These are phyloP conservation scores for Coniochaeta sp. DNA, from an alignment of 2,329 filamentous ascomycete genomes.

Conservation along the genomic window DNA sequence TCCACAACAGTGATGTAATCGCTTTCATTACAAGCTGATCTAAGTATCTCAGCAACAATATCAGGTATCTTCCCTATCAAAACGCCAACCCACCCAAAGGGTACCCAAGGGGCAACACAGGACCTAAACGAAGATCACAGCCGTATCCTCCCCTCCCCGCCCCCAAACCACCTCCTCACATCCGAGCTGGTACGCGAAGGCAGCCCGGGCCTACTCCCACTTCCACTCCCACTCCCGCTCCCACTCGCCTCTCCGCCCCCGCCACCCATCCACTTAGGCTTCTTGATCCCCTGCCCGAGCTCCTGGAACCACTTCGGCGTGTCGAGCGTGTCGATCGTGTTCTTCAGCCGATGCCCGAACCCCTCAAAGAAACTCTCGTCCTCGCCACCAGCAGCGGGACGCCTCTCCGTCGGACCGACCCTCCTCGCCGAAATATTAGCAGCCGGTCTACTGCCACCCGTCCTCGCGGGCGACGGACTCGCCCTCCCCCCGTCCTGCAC, in stretches of 20 bases:
- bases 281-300: conserved; percentile 60
- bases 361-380: conserved; percentile 79
- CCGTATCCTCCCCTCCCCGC: conserved; percentile 29
- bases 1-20: too few species aligned
- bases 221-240: conserved; percentile 8
- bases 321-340: conserved; percentile 81
- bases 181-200: conserved; percentile 25
- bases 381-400: conserved; percentile 41
- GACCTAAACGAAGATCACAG: conserved; percentile 10
- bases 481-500: conserved; percentile 25
- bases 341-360: conserved; percentile 78
- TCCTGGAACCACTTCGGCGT: conserved; percentile 77
- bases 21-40: too few species aligned
- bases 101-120: not conserved
- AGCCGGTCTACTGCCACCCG: conserved; percentile 20
- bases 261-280: conserved; percentile 74
- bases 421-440: conserved; percentile 20
- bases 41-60: not conserved
- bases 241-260: conserved; percentile 32
- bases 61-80: not conserved
- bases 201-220: conserved; percentile 10
- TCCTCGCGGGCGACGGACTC: conserved; percentile 31
- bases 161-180: conserved; percentile 53
- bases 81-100: not conserved
- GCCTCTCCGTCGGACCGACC: conserved; percentile 9